Conservation (phyloP, 2,329 filamentous ascomycete species). For the Claviceps maximensis region DNA sequence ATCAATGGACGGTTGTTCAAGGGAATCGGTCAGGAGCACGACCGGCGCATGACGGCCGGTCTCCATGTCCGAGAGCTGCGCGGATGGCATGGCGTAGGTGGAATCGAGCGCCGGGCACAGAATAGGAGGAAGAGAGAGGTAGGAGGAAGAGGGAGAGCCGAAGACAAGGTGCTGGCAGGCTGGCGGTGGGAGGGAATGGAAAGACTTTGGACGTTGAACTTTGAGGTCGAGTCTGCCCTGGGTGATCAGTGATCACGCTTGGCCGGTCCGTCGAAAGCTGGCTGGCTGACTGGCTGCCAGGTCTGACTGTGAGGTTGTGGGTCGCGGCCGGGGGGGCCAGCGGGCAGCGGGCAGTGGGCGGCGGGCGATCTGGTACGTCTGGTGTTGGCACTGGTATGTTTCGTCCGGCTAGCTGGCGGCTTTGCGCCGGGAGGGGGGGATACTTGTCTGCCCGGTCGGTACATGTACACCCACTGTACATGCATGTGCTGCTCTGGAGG, state of each 20-base stretch:
- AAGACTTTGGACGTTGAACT: not conserved
- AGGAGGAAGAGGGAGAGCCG: not conserved
- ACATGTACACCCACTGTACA: too few relatives aligned
- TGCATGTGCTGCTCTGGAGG: too few relatives aligned
- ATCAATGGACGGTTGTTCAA: conserved; percentile 77
- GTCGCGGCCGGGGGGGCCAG: not conserved
- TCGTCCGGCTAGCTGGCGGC: too few relatives aligned
- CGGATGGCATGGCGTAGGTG: conserved; percentile 17
- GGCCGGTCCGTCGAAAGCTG: not conserved
- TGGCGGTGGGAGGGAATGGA: not conserved
- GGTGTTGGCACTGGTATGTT: too few relatives aligned
- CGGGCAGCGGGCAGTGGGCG: not conserved
- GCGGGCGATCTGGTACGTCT: not conserved
- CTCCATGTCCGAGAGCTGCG: conserved; percentile 21
- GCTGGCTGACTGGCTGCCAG: not conserved
- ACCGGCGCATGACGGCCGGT: conserved; percentile 18
- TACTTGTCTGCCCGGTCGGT: too few relatives aligned
- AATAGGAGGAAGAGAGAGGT: not conserved
- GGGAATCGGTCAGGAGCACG: conserved; percentile 45
- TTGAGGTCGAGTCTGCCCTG: not conserved
- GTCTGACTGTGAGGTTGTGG: not conserved
- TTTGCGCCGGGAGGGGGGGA: too few relatives aligned
- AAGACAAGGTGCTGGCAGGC: not conserved
- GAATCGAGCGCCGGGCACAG: conserved; percentile 1
- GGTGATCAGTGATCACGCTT: not conserved